Evolutionary conservation across 106 monocot genomes (phyloP), one percentile per base, ranked within the genome.

Genomic region (Dendrobium chrysotoxum): DNA sequence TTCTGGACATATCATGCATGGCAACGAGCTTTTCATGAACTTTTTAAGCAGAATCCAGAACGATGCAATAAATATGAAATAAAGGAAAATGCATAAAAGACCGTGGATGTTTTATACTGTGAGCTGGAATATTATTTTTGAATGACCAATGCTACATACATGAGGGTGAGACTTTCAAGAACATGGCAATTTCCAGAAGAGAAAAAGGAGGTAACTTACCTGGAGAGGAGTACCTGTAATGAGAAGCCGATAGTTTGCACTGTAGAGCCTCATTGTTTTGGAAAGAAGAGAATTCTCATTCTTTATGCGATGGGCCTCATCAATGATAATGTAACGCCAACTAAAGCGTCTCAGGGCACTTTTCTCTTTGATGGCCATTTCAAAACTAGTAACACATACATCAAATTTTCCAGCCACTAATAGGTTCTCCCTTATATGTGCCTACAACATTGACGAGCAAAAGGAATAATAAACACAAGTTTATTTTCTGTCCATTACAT

Each of bases 171-270:
- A 18, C 50, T 1, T 50, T 18, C 42, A 64, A 18, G 61, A 58
- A 41, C 50, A 50, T 70, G 31, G 68, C 26, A 28, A 40, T 11
- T 15, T 18, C 41, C 30, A 57, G 13, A 66, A 61, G 2, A 55
- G 8, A 26, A 21, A 55, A 76, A 28, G 6, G 17, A 65, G 42
- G 61, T 4, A 53, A 79, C 67, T 64, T 75, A 98, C 98, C 95
- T 99, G 98, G 75, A 99, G 91, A 82, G 98, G 98, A 20, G 98
- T 99, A 53, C 98, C 98, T 0, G 98, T 99, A 72, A 99, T 95
- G 55, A 99, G 98, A 76, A 99, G 89, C 28, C 98, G 92, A 83
- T 93, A 99, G 79, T 99, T 99, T 38, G 95, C 91, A 81, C 82
- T 83, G 50, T 91, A 99, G 15, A 99, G 75, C 72, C 98, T 91